phyloP scores from a whole-genome alignment of 2,329 filamentous ascomycete species.

The Pochonia chlamydosporia region DNA sequence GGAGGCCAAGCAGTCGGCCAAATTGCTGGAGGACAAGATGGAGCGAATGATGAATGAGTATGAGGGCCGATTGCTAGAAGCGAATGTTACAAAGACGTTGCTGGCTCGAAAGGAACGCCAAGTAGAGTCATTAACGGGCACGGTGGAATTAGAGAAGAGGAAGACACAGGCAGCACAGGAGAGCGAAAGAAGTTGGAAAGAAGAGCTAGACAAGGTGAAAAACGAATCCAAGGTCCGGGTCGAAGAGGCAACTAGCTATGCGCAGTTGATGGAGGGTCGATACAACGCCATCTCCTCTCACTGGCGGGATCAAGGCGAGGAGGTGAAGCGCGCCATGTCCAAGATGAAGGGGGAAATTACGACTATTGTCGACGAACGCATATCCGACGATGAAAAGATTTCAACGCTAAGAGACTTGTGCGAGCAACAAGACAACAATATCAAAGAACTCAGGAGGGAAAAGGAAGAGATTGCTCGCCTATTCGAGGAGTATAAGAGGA shows the following conservation, averaged over 20 bases:
- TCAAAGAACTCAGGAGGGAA: slow-evolving; percentile 52
- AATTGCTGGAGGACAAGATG: slow-evolving; percentile 65
- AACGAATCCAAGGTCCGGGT: slow-evolving; percentile 56
- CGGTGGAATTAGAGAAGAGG: slow-evolving; percentile 59
- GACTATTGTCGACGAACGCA: slow-evolving; percentile 48
- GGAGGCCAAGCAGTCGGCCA: slow-evolving; percentile 63
- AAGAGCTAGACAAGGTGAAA: slow-evolving; percentile 57
- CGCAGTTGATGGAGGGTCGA: slow-evolving; percentile 62
- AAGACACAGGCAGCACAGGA: slow-evolving; percentile 54
- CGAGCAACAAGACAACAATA: slow-evolving; percentile 67
- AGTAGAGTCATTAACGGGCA: slow-evolving; percentile 60
- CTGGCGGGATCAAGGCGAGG: slow-evolving; percentile 60
- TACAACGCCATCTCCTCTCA: slow-evolving; percentile 62
- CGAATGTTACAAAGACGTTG: slow-evolving; percentile 64
- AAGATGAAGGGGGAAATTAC: slow-evolving; percentile 49
- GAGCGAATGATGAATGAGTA: slow-evolving; percentile 63
- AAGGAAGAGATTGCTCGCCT: slow-evolving; percentile 55
- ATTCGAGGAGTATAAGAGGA: slow-evolving; percentile 59
- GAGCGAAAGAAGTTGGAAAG: slow-evolving; percentile 55
- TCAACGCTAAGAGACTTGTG: slow-evolving; percentile 60
- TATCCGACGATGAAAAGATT: slow-evolving; percentile 57
- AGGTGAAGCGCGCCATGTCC: slow-evolving; percentile 47
- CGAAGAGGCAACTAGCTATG: slow-evolving; percentile 59
- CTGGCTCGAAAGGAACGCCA: slow-evolving; percentile 70
- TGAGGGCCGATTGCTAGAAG: slow-evolving; percentile 62